Evolutionary conservation across 2,329 filamentous ascomycete species (phyloP), one percentile per base, ranked within the genome.

Genomic region (Fusarium guadeloupense): DNA sequence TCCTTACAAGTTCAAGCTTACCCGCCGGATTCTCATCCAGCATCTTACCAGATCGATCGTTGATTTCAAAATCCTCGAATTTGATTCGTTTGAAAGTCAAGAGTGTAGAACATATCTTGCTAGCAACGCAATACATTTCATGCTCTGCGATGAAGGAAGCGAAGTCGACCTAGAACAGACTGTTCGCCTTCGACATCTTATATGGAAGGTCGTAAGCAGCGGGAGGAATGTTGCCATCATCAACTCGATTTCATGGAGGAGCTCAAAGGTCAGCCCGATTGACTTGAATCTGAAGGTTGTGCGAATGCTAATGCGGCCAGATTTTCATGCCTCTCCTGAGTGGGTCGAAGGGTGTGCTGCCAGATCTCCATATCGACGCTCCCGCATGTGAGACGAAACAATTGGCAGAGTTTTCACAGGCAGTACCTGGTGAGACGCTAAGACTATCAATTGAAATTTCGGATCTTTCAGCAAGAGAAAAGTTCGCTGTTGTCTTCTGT

Each of bases 131-230:
- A 77, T 87, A 4, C 87, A 90, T 68, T 91, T 92, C 64, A 75
- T 92, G 46, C 83, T 93, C 77, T 85, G 83, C 46, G 87, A 90
- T 63, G 87, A 91, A 70, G 89, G 87, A 6, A 52, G 58, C n/a
- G 54, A n/a, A 66, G 74, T 40, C 59, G 25, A 55, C 16, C 41
- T 41, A 33, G 25, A 53, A 23, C 69, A 73, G 5, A 78, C 86
- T 68, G 85, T 89, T 33, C 78, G 81, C 50, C 25, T 66, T 14
- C 57, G 51, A 9, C 23, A 62, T 23, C 14, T 68, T 40, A 66
- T 68, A 30, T 44, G 39, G 48, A 79, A 76, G 53, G 82, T 90
- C 54, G 79, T 86, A 44, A 70, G 69, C 1, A 74, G 76, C n/a
- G 83, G 85, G 1, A 85, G 83, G 69, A 89, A 86, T 66, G 78